phyloP scores from a whole-genome alignment of 2,329 filamentous ascomycete species.

The Claviceps citrina region DNA sequence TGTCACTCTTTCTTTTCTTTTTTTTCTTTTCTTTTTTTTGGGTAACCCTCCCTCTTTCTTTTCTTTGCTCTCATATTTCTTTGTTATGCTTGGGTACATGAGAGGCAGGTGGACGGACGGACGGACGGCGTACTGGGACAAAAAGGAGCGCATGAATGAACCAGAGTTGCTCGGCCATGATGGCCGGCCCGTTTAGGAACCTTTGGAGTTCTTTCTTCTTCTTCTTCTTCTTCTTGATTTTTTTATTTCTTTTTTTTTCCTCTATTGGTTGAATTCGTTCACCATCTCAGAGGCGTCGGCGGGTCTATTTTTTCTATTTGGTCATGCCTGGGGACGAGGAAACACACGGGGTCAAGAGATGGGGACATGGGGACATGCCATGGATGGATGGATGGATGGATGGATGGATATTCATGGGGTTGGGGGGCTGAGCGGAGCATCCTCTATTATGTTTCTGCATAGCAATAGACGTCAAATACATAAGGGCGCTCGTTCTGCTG shows the following conservation, averaged over 20 bases:
- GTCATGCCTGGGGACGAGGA: too few species aligned
- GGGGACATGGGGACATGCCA: not conserved
- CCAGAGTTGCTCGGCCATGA: too few species aligned
- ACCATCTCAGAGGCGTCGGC: not conserved
- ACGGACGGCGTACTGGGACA: constrained; percentile 4
- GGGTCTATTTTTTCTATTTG: not conserved
- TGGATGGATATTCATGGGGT: not conserved
- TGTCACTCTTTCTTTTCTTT: not conserved
- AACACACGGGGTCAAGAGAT: too few species aligned
- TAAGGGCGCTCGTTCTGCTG: too few species aligned
- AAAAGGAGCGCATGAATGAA: not conserved
- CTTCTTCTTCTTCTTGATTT: too few species aligned
- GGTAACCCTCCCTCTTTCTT: not conserved
- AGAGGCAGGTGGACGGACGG: not conserved
- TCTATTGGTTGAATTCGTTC: not conserved
- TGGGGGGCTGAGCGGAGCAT: not conserved
- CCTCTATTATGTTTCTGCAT: too few species aligned
- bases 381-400: too few species aligned
- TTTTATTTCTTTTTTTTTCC: too few species aligned
- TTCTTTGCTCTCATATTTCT: constrained; percentile 1
- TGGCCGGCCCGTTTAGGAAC: too few species aligned
- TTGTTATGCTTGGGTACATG: constrained; percentile 6
- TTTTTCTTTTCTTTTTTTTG: not conserved
- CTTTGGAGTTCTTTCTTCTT: too few species aligned
- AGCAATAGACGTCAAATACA: too few species aligned